phyloP scores from a whole-genome alignment of 768 basidiomycete genomes.

The Paxillus rubicundulus region DNA sequence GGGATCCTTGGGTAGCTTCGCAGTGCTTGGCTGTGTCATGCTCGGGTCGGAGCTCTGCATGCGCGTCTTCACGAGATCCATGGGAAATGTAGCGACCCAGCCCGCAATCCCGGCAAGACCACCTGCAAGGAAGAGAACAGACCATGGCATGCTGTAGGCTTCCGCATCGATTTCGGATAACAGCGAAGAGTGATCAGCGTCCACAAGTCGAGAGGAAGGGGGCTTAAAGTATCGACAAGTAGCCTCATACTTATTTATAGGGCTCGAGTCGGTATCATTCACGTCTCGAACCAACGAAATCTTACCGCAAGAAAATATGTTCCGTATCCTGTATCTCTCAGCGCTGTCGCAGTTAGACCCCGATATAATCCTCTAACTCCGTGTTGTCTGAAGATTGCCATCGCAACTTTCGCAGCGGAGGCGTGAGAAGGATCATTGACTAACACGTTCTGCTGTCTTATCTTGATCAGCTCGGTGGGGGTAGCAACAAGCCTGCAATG shows the following conservation, averaged over 20 bases:
- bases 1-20: conserved; percentile 37
- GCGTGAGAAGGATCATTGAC: conserved; percentile 31
- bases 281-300: background rate
- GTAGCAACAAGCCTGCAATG: conserved; percentile 64
- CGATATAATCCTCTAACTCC: conserved; percentile 74
- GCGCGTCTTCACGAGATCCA: conserved; percentile 89
- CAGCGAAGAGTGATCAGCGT: conserved; percentile 34
- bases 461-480: conserved; percentile 87
- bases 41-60: conserved; percentile 55
- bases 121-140: conserved; percentile 66
- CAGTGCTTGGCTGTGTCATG: background rate
- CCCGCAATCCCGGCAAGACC: conserved; percentile 74
- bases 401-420: conserved; percentile 52
- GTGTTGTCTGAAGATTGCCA: conserved; percentile 49
- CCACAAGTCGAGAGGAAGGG: conserved; percentile 13
- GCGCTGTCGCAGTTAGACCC: conserved; percentile 67
- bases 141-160: conserved; percentile 42
- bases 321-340: conserved; percentile 82
- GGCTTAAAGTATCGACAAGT: conserved; percentile 50
- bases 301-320: conserved; percentile 79
- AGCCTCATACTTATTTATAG: conserved; percentile 54
- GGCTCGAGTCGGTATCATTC: conserved; percentile 1
- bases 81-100: conserved; percentile 81
- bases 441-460: conserved; percentile 67
- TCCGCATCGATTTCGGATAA: conserved; percentile 42